These are phyloP conservation scores for Nicotiana tomentosiformis DNA, from an alignment of 257 asterid species.

Conservation along the genomic window DNA sequence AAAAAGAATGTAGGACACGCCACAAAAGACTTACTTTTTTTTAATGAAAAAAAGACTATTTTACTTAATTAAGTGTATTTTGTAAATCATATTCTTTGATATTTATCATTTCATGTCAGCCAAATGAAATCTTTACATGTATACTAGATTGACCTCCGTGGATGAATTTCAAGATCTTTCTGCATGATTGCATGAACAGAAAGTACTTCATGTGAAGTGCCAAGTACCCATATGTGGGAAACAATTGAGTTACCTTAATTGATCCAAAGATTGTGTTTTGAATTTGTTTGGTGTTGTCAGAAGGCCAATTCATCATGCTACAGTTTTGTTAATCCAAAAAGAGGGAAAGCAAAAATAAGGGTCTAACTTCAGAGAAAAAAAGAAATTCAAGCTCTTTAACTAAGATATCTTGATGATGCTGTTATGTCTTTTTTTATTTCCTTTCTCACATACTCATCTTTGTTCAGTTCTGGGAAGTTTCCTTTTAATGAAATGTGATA, in stretches of 20 bases:
- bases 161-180: neutral
- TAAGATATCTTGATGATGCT: neutral
- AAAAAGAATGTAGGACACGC: neutral
- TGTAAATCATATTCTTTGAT: neutral
- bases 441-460: neutral
- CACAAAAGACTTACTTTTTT: neutral
- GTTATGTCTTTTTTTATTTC: neutral
- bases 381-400: neutral
- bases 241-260: neutral
- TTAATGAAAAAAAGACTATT: neutral
- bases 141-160: neutral
- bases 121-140: neutral
- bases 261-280: neutral
- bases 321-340: neutral
- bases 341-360: neutral
- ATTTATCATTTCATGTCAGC: neutral
- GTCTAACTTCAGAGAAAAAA: neutral
- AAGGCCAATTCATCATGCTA: neutral
- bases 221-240: neutral
- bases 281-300: neutral
- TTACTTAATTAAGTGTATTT: neutral
- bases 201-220: neutral
- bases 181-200: neutral
- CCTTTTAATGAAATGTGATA: conserved; percentile 7
- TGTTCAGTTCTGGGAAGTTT: neutral